These are phyloP conservation scores for Ustilago shanxiensis DNA, from an alignment of 1,284 basidiomycete genomes.

Conservation along the genomic window DNA sequence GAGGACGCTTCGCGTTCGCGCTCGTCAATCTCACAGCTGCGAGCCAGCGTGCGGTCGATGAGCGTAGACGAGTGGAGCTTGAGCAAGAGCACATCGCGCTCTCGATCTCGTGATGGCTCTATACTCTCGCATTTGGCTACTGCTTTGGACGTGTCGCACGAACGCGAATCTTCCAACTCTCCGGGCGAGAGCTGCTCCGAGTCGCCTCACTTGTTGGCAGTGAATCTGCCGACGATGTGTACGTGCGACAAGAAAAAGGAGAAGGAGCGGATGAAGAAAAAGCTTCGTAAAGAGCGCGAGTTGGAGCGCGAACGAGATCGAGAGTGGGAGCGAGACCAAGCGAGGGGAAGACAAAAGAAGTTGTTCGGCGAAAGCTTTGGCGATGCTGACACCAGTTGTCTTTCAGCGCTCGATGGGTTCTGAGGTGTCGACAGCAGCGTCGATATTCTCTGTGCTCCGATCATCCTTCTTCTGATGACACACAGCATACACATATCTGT, in stretches of 20 bases:
- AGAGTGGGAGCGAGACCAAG: conserved; percentile 52
- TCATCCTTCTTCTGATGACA: not conserved
- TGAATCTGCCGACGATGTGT: conserved; percentile 28
- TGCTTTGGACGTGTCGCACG: conserved; percentile 18
- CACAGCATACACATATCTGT: conserved; percentile 1
- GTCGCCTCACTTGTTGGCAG: conserved; percentile 24
- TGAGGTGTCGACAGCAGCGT: conserved; percentile 26
- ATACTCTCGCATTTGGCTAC: conserved; percentile 18
- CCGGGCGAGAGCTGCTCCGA: conserved; percentile 47
- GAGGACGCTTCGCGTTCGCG: conserved; percentile 24
- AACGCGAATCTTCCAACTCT: conserved; percentile 46
- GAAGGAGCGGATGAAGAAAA: conserved; percentile 50
- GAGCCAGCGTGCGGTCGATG: conserved; percentile 43
- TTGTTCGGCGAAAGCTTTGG: conserved; percentile 52
- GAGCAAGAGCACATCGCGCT: conserved; percentile 21
- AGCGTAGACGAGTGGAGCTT: conserved; percentile 38
- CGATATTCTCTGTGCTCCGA: not conserved
- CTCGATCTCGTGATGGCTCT: conserved; percentile 25
- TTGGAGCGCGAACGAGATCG: conserved; percentile 52
- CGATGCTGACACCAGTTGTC: conserved; percentile 40
- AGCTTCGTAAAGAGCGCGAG: conserved; percentile 51
- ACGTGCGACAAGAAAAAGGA: conserved; percentile 54
- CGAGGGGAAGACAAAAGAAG: conserved; percentile 43
- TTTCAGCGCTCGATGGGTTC: conserved; percentile 50
- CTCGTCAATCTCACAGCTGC: conserved; percentile 24